Conservation (phyloP, 208 protist species). For the Acanthamoeba sp. region DNA sequence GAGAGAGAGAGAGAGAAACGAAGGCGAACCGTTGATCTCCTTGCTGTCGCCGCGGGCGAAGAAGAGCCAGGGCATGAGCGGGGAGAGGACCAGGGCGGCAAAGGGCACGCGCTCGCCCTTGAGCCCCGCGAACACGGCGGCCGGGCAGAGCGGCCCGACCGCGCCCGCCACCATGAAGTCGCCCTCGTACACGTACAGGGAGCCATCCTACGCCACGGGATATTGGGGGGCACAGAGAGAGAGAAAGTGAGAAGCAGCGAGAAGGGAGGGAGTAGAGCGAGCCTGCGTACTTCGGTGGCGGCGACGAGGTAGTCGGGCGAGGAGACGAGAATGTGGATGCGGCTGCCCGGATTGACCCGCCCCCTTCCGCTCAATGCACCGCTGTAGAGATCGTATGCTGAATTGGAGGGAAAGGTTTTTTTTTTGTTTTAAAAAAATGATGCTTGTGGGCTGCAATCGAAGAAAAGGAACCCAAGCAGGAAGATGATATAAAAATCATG, state of each 20-base stretch:
- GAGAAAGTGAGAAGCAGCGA: background rate
- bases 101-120: constrained; percentile 34
- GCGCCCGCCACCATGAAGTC: background rate
- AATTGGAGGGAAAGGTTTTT: background rate
- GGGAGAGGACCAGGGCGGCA: background rate
- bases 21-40: constrained; percentile 37
- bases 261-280: background rate
- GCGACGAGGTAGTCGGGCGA: constrained; percentile 63
- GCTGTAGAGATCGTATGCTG: constrained; percentile 28
- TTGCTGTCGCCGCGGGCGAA: background rate
- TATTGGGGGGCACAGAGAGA: constrained; percentile 7
- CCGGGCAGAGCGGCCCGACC: background rate
- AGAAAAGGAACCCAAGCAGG: too few species aligned
- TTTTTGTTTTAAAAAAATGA: too few species aligned
- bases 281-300: constrained; percentile 16
- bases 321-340: background rate
- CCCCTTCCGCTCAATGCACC: background rate
- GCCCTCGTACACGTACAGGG: constrained; percentile 36
- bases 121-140: background rate
- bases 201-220: background rate
- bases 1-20: background rate
- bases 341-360: background rate
- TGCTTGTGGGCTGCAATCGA: too few species aligned
- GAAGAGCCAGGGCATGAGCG: constrained; percentile 53
- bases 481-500: background rate